phyloP scores from a whole-genome alignment of 1,139 yeast species.

The Lodderomyces margitis region DNA sequence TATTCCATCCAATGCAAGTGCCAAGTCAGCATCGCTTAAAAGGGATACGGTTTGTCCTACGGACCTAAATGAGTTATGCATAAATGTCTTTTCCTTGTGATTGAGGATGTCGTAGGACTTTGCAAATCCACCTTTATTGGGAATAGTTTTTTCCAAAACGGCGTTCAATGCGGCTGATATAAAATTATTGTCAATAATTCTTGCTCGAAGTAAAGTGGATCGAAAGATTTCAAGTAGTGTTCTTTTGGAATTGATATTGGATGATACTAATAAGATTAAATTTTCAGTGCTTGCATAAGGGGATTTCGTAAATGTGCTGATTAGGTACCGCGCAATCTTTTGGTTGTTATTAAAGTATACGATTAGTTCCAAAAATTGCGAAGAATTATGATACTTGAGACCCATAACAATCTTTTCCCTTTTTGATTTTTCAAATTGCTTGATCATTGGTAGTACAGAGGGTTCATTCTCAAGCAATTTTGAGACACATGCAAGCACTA shows the following conservation, averaged over 20 bases:
- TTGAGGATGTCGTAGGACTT: slow-evolving; percentile 10
- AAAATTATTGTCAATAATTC: slow-evolving; percentile 8
- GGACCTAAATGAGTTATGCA: slow-evolving; percentile 28
- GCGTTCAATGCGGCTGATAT: slow-evolving; percentile 6
- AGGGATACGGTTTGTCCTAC: slow-evolving; percentile 31
- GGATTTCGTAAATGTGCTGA: slow-evolving; percentile 3
- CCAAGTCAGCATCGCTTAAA: slow-evolving; percentile 18
- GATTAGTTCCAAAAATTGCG: slow-evolving; percentile 5
- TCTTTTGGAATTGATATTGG: slow-evolving; percentile 6
- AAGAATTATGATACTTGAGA: not conserved
- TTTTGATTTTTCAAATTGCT: not conserved
- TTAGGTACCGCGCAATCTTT: slow-evolving; percentile 3
- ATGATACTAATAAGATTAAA: not conserved
- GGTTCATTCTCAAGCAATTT: slow-evolving; percentile 2
- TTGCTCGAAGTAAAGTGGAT: slow-evolving; percentile 9
- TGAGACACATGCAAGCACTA: slow-evolving; percentile 3
- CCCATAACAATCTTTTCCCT: not conserved
- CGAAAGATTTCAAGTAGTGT: slow-evolving; percentile 14
- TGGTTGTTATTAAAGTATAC: not conserved
- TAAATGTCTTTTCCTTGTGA: slow-evolving; percentile 17
- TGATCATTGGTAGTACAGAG: not conserved
- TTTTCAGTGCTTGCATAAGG: slow-evolving; percentile 1
- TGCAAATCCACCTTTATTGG: slow-evolving; percentile 19
- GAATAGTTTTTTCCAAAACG: slow-evolving; percentile 6
- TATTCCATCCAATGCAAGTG: slow-evolving; percentile 18